Conservation (phyloP, 176 grass and related monocot genomes). For the Aegilops longissima region DNA sequence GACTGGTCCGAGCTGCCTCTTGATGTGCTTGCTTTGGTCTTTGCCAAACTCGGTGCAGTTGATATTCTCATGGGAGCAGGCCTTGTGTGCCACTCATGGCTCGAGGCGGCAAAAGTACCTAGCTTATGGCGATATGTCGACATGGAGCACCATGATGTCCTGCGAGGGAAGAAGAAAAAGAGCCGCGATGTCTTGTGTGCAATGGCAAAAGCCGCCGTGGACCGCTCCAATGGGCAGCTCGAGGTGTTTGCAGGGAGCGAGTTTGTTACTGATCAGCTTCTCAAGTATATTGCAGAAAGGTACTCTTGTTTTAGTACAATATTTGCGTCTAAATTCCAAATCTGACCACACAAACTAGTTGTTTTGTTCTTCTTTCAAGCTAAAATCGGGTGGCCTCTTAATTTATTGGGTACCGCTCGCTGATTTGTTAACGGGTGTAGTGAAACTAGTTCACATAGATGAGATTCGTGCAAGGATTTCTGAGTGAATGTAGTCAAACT, state of each 20-base stretch:
- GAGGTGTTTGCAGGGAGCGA: background rate
- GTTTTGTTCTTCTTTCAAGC: background rate
- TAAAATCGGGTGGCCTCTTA: background rate
- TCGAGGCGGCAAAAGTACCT: background rate
- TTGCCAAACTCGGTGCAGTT: background rate
- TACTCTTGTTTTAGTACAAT: background rate
- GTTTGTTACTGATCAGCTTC: constrained; percentile 2
- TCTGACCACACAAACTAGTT: background rate
- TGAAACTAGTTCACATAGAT: background rate
- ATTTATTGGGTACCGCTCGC: background rate
- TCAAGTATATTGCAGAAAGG: constrained; percentile 19
- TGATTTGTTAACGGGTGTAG: background rate
- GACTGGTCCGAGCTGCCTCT: constrained; percentile 7
- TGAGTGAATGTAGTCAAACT: background rate
- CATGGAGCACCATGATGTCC: constrained; percentile 7
- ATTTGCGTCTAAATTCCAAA: background rate
- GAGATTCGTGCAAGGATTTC: background rate
- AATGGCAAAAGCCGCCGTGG: constrained; percentile 13
- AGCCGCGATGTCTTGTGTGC: background rate
- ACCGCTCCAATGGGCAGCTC: background rate
- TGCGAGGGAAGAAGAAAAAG: constrained; percentile 16
- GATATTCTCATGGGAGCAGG: constrained; percentile 17
- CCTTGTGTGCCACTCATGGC: constrained; percentile 21
- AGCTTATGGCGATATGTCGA: background rate
- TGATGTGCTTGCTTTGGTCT: constrained; percentile 10